These are phyloP conservation scores for Claviceps sp. DNA, from an alignment of 2,329 filamentous ascomycete species.

Conservation along the genomic window DNA sequence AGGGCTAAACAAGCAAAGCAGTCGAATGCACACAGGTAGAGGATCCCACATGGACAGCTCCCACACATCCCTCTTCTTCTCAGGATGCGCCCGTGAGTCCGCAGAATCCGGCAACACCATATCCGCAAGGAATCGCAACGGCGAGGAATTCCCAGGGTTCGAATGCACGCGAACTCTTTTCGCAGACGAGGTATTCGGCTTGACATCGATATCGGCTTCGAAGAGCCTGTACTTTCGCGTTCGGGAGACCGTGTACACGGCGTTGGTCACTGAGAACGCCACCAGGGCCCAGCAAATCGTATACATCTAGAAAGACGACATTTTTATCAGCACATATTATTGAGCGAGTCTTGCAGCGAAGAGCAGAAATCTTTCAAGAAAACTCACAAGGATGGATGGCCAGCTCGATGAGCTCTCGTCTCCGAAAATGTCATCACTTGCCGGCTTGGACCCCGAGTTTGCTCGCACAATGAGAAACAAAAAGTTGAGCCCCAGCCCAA, in stretches of 20 bases:
- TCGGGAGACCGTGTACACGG: slow-evolving; percentile 67
- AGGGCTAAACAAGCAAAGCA: slow-evolving; percentile 87
- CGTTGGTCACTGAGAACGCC: slow-evolving; percentile 57
- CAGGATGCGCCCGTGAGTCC: slow-evolving; percentile 73
- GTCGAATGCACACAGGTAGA: slow-evolving; percentile 62
- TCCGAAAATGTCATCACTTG: slow-evolving; percentile 72
- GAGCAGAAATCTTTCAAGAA: too few relatives aligned
- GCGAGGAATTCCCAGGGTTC: slow-evolving; percentile 63
- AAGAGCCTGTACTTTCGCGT: slow-evolving; percentile 85
- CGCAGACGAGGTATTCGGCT: slow-evolving; percentile 70
- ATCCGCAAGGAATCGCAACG: slow-evolving; percentile 59
- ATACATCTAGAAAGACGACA: slow-evolving; percentile 36
- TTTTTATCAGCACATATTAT: background rate
- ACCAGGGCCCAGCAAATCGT: slow-evolving; percentile 60
- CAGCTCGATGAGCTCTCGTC: slow-evolving; percentile 54
- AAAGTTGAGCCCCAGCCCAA: slow-evolving; percentile 67
- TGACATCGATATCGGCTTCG: slow-evolving; percentile 66
- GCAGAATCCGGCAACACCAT: slow-evolving; percentile 56
- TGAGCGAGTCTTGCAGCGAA: too few relatives aligned
- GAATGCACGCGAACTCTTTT: slow-evolving; percentile 81
- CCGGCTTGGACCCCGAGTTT: slow-evolving; percentile 45
- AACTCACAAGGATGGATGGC: slow-evolving; percentile 42
- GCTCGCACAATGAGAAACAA: slow-evolving; percentile 71
- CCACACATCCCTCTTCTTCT: slow-evolving; percentile 80
- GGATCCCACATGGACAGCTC: slow-evolving; percentile 92